These are phyloP conservation scores for Leccinum fibrillosum DNA, from an alignment of 768 basidiomycete species.

Conservation along the genomic window DNA sequence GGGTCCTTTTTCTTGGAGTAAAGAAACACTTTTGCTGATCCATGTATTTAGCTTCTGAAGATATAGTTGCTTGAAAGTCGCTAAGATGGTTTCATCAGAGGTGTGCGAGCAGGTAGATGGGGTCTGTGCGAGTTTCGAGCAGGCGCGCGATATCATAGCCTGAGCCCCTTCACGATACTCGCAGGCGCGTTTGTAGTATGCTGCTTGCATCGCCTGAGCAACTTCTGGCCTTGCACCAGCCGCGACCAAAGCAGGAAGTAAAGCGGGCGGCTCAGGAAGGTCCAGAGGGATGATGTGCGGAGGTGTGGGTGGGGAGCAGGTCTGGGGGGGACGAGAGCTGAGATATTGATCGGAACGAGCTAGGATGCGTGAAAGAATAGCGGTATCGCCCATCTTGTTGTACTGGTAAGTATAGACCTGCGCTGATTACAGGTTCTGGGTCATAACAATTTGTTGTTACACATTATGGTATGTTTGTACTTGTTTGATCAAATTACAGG, in stretches of 20 bases:
- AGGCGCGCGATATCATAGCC: background rate
- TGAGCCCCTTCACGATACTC: slow-evolving; percentile 4
- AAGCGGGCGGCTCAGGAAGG: slow-evolving; percentile 5
- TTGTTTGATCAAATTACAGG: too few relatives aligned
- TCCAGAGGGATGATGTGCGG: background rate
- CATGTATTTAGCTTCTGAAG: background rate
- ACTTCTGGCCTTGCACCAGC: slow-evolving; percentile 1
- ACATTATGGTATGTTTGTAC: too few relatives aligned
- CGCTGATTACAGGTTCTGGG: too few relatives aligned
- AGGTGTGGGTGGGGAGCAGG: background rate
- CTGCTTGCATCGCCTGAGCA: background rate
- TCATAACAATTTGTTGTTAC: too few relatives aligned
- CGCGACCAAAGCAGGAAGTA: slow-evolving; percentile 1
- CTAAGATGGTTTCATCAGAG: background rate
- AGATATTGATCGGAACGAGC: slow-evolving; percentile 2
- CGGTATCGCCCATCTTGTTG: too few relatives aligned
- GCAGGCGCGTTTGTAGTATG: slow-evolving; percentile 1
- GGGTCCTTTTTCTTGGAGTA: background rate
- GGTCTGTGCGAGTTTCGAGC: background rate
- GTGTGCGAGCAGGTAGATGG: background rate
- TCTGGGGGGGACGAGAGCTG: background rate
- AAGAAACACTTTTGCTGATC: too few relatives aligned
- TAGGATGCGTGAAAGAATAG: background rate
- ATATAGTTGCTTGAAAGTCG: slow-evolving; percentile 5
- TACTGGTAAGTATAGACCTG: too few relatives aligned